Percentiles rank a stretch among this genome's conserved stretches.
Evolutionary conservation across 768 basidiomycete genomes (phyloP).

Genomic region (Termitomyces sp.): DNA sequence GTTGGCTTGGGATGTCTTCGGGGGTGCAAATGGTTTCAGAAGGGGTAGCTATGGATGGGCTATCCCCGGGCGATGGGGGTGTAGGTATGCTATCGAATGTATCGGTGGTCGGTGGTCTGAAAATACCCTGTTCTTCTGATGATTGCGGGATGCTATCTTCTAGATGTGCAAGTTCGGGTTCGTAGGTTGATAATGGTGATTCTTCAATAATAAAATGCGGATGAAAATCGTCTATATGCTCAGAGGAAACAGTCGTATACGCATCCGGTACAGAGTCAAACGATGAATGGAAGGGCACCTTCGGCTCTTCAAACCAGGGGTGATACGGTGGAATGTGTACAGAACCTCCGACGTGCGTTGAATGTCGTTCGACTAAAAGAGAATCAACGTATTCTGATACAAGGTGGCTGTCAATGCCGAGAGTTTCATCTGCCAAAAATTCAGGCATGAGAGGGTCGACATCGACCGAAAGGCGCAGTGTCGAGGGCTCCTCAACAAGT

Average conservation of each 20-base stretch:
- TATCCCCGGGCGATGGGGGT: background rate
- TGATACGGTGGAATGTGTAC: background rate
- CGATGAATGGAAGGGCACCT: background rate
- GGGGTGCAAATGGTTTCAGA: background rate
- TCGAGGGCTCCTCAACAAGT: background rate
- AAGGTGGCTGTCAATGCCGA: constrained; percentile 1
- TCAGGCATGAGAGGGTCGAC: constrained; percentile 2
- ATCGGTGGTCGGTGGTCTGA: background rate
- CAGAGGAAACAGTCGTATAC: constrained; percentile 1
- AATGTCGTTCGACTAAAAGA: background rate
- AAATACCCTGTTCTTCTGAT: background rate
- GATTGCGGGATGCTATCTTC: background rate
- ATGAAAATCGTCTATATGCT: constrained; percentile 2
- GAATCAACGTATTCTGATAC: constrained; percentile 2
- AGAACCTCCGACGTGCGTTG: background rate
- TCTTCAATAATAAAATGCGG: background rate
- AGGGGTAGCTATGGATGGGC: background rate
- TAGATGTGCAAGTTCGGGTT: background rate
- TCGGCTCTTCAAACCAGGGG: constrained; percentile 5
- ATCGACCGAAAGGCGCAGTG: background rate
- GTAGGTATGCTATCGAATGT: background rate
- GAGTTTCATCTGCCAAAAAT: constrained; percentile 1
- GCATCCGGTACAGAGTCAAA: constrained; percentile 1
- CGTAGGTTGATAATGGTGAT: background rate
- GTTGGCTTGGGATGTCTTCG: constrained; percentile 27